A percentile compares a stretch with the other conserved stretches of the same genome.
Evolutionary conservation across 2,329 filamentous ascomycete genomes (phyloP).

Genomic region (Monosporascus sp.): DNA sequence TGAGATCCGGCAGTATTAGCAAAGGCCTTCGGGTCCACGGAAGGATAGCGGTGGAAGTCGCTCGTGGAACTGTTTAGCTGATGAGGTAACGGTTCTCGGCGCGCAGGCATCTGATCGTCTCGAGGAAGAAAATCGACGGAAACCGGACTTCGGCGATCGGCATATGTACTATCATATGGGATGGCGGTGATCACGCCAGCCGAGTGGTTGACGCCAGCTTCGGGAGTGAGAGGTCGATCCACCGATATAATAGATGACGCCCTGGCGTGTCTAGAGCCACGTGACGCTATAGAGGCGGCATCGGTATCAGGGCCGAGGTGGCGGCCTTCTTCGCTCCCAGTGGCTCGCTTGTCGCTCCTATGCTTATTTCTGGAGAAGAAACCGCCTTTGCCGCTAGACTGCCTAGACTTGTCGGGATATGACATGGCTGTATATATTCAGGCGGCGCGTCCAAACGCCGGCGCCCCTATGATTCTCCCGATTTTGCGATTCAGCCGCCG

Average conservation of each 20-base stretch:
- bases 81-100: slow-evolving; percentile 72
- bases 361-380: slow-evolving; percentile 91
- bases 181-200: slow-evolving; percentile 84
- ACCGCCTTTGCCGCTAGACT: slow-evolving; percentile 65
- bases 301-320: slow-evolving; percentile 55
- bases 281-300: slow-evolving; percentile 56
- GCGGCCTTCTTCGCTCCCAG: slow-evolving; percentile 53
- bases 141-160: slow-evolving; percentile 64
- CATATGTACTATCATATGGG: slow-evolving; percentile 68
- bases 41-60: slow-evolving; percentile 89
- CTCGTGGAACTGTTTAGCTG: slow-evolving; percentile 71
- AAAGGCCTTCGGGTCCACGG: slow-evolving; percentile 52
- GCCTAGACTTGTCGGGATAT: slow-evolving; percentile 70
- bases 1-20: slow-evolving; percentile 48
- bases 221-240: slow-evolving; percentile 60
- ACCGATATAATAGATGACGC: slow-evolving; percentile 67
- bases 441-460: slow-evolving; percentile 20
- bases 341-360: slow-evolving; percentile 60
- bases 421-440: slow-evolving; percentile 38
- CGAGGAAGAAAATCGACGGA: slow-evolving; percentile 68
- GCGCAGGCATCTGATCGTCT: slow-evolving; percentile 55
- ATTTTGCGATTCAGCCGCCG: slow-evolving; percentile 4
- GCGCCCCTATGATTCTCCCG: slow-evolving; percentile 16
- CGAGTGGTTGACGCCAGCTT: slow-evolving; percentile 63
- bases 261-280: slow-evolving; percentile 69